Base-by-base conservation (phyloP, 768 basidiomycete species). In the Hygrophorus russula region DNA sequence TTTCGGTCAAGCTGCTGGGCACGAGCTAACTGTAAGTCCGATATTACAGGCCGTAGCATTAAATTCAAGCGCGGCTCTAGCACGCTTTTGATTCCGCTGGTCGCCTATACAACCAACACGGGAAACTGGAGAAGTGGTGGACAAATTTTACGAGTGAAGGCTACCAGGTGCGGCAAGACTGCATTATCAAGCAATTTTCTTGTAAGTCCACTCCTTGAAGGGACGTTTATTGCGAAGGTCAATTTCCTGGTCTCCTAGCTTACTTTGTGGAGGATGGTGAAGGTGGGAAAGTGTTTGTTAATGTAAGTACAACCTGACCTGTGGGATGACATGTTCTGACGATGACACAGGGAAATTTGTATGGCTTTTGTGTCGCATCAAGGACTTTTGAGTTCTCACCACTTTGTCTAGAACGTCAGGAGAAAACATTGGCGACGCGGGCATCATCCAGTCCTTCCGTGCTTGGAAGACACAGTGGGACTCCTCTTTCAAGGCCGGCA, bases 51-150 rank as follows among this genome's bases (percentile, higher is more conserved):
- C 27, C 41, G 42, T 36, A 41, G 29, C 32, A 31, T 13, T 24
- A 19, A 29, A 18, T 44, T 36, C 27, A 46, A 8, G 24, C 18
- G 18, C 15, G n/a, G 7, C 34, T 18, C 20, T 36, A 92, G 82
- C 88, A 92, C 53, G 87, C 87, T 1, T 92, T 93, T 53, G 92
- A 93, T 59, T 87, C 89, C 40, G 74, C 86, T 41, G 93, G 92
- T 6, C 70, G 87, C 40, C 68, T 92, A 51, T 99, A 93, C 59
- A 92, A 97, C 58, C 83, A 89, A 57, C 63, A 83, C 32, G 96
- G 94, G 41, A 82, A 82, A 61, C 65, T 92, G 10, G 79, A 84
- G 46, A 70, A 91, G 53, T 97, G 92, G 92, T 97, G 92, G 92
- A 82, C 87, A 2, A 86, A 92, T 47, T 64, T 68, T 33, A 97